Evolutionary conservation across 257 asterid genomes (phyloP).

Genomic region (Voacanga thouarsii): DNA sequence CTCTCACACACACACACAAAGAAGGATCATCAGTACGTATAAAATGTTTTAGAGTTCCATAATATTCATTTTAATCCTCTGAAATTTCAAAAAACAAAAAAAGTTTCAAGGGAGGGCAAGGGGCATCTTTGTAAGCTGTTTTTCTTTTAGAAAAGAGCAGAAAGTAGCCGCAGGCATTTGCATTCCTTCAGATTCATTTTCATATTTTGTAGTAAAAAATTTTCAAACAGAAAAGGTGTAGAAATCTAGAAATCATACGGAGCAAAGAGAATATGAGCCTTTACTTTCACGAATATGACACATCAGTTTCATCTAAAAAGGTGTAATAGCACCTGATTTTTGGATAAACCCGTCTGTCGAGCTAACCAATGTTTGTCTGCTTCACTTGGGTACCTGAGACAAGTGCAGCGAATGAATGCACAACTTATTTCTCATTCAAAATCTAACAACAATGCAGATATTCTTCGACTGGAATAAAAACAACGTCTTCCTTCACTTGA

Average conservation of each 20-base stretch:
- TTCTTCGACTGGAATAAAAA: background rate
- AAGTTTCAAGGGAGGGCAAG: no score
- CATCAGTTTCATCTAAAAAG: slow-evolving; percentile 31
- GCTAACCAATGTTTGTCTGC: slow-evolving; percentile 97
- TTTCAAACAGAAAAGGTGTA: background rate
- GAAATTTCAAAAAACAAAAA: no score
- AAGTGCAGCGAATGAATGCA: background rate
- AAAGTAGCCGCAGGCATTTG: background rate
- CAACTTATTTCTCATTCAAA: slow-evolving; percentile 7
- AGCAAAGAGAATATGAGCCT: slow-evolving; percentile 14
- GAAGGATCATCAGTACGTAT: background rate
- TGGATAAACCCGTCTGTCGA: slow-evolving; percentile 87
- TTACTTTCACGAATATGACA: slow-evolving; percentile 43
- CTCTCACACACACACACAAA: no score
- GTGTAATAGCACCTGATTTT: slow-evolving; percentile 68
- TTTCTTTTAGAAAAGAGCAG: background rate
- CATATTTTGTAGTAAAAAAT: background rate
- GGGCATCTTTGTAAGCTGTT: no score
- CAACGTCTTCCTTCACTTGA: background rate
- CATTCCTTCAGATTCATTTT: background rate
- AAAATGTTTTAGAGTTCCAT: no score
- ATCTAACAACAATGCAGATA: slow-evolving; percentile 14
- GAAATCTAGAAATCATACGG: slow-evolving; percentile 8
- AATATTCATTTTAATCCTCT: no score
- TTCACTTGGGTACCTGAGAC: slow-evolving; percentile 83